Evolutionary conservation across 192 early-diverging fungal genomes (phyloP).

Genomic region (Coemansia guatemalensis): DNA sequence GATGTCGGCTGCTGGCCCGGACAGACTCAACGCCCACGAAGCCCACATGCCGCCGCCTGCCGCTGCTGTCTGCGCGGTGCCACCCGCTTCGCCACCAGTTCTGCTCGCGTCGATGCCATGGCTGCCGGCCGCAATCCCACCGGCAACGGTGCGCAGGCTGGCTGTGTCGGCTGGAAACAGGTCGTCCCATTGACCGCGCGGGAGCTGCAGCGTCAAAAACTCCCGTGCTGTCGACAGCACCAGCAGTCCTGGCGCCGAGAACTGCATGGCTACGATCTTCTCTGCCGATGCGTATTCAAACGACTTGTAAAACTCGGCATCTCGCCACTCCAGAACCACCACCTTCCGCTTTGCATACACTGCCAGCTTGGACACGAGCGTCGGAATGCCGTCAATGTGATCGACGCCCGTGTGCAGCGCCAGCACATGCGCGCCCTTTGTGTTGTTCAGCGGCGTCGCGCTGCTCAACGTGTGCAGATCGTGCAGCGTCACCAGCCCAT

Average conservation of each 20-base stretch:
- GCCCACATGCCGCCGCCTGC: constrained; percentile 47
- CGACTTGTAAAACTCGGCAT: constrained; percentile 68
- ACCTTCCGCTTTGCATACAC: constrained; percentile 71
- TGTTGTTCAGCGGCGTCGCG: constrained; percentile 65
- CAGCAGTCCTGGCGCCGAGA: constrained; percentile 69
- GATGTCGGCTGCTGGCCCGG: constrained; percentile 25
- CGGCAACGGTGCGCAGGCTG: constrained; percentile 45
- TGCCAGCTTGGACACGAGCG: constrained; percentile 70
- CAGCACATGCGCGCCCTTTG: constrained; percentile 75
- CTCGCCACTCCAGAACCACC: constrained; percentile 72
- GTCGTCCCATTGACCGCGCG: constrained; percentile 49
- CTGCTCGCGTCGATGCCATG: neutral
- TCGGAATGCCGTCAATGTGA: constrained; percentile 63
- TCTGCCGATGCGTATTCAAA: constrained; percentile 74
- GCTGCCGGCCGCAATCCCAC: constrained; percentile 9
- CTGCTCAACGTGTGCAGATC: constrained; percentile 71
- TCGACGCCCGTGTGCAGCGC: constrained; percentile 72
- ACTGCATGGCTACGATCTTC: constrained; percentile 70
- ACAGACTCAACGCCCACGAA: constrained; percentile 46
- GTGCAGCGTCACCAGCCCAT: constrained; percentile 70
- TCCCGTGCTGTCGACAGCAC: constrained; percentile 46
- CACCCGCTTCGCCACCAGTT: neutral
- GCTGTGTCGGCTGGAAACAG: constrained; percentile 51
- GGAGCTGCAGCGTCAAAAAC: constrained; percentile 53
- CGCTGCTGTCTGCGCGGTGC: constrained; percentile 4